These are phyloP conservation scores for Fusarium protoensiforme DNA, from an alignment of 2,329 filamentous ascomycete species.

Conservation along the genomic window DNA sequence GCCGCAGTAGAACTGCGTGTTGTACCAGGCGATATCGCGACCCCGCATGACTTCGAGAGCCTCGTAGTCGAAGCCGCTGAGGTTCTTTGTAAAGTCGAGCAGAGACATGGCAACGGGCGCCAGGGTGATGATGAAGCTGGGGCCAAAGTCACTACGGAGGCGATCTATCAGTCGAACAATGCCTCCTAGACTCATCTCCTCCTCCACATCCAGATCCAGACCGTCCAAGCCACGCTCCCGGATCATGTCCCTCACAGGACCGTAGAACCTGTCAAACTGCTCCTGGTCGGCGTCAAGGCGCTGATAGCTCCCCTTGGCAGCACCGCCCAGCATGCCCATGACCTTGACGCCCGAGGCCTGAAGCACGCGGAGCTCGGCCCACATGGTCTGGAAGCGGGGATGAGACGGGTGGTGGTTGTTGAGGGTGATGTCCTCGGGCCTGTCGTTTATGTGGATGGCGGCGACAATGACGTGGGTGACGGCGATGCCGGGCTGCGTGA, in stretches of 20 bases:
- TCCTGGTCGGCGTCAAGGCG: constrained; percentile 66
- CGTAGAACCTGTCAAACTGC: constrained; percentile 80
- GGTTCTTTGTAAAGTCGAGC: constrained; percentile 64
- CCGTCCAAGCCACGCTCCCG: constrained; percentile 72
- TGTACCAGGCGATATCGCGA: constrained; percentile 82
- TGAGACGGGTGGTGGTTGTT: constrained; percentile 82
- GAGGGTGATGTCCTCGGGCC: constrained; percentile 74
- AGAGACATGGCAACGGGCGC: constrained; percentile 84
- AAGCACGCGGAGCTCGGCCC: constrained; percentile 79
- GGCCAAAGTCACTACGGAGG: constrained; percentile 75
- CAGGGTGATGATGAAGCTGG: constrained; percentile 79
- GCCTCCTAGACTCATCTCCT: constrained; percentile 75
- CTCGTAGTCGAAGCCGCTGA: constrained; percentile 86
- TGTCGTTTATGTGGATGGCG: constrained; percentile 83
- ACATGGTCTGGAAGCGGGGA: constrained; percentile 75
- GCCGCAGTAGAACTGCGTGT: constrained; percentile 92
- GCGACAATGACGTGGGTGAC: constrained; percentile 87
- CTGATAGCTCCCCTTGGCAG: constrained; percentile 77
- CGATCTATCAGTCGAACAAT: constrained; percentile 75
- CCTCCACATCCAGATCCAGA: constrained; percentile 84
- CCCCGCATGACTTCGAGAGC: constrained; percentile 76
- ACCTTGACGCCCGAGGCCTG: constrained; percentile 82
- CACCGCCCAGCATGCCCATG: constrained; percentile 88
- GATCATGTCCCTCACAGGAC: constrained; percentile 74
- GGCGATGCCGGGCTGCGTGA: constrained; percentile 59